Evolutionary conservation across 768 basidiomycete genomes (phyloP).

Genomic region (Hygrocybe coccinea): DNA sequence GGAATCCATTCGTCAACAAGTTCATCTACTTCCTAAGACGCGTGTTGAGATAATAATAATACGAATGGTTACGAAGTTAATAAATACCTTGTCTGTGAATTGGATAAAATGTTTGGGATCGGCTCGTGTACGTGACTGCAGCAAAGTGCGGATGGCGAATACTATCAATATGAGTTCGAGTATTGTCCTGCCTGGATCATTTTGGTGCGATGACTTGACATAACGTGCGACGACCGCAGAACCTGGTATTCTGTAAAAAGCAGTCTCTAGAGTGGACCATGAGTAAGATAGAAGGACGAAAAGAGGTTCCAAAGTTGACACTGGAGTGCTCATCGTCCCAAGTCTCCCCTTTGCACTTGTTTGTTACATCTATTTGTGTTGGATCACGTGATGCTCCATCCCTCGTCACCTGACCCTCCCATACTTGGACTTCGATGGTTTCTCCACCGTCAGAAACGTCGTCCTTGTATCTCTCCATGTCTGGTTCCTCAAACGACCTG

Average conservation of each 20-base stretch:
- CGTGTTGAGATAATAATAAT: neutral
- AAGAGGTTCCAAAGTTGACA: constrained; percentile 41
- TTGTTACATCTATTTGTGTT: no score
- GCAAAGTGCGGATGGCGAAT: constrained; percentile 85
- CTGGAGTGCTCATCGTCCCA: constrained; percentile 12
- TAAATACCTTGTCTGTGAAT: constrained; percentile 81
- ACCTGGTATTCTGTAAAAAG: constrained; percentile 74
- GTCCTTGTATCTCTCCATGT: neutral
- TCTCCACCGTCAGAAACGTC: neutral
- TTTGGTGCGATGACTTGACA: constrained; percentile 90
- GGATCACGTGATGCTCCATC: no score
- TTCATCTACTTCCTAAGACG: constrained; percentile 85
- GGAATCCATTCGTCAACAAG: constrained; percentile 94
- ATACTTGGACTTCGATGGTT: no score
- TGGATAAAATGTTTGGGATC: constrained; percentile 90
- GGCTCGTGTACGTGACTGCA: constrained; percentile 84
- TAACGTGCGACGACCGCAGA: constrained; percentile 84
- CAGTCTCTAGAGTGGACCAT: constrained; percentile 53
- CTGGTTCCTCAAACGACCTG: constrained; percentile 7
- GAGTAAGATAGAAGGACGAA: constrained; percentile 63
- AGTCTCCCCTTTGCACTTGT: no score
- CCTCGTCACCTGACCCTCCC: no score
- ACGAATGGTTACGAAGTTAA: neutral
- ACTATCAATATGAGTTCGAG: constrained; percentile 84
- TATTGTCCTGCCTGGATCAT: constrained; percentile 89